Evolutionary conservation across 768 basidiomycete species (phyloP), one percentile per base, ranked within the genome.

Genomic region (Sarcomyxa edulis): DNA sequence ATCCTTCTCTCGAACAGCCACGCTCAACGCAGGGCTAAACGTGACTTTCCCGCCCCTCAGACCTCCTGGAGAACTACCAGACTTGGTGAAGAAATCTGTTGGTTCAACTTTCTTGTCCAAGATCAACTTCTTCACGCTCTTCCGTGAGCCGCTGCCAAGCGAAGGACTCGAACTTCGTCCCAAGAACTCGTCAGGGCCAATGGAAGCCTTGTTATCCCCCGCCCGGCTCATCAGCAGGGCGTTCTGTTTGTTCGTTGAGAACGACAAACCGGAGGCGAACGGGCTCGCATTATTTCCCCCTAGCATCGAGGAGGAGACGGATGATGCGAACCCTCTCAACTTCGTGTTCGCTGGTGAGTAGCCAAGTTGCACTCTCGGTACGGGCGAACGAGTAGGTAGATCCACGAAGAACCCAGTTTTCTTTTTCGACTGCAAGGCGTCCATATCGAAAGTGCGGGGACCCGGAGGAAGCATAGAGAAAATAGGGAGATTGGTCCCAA

Each of bases 91-190:
- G 36, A 90, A 51, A 45, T 90, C 84, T 18, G 74, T 63, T 19
- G 86, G 72, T 36, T 87, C 84, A 11, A 88, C 67, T 54, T 83
- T 90, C 61, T 87, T 92, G 53, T 92, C 86, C 45, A 96, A 56
- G 25, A 92, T 81, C 42, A 97, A 72, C 55, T 95, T 95, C 69
- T 97, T 97, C 42, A 95, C 89, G 54, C 90, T 95, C 42, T 84
- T 78, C 39, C 82, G 69, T 42, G 62, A 69, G 29, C 77, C 85
- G 49, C 74, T 83, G 5, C 86, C 85, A 34, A 88, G 58, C 4
- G 78, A 67, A 1, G 82, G 79, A 46, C 76, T 81, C 7, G 73
- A 63, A 39, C 74, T 76, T 20, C 72, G 72, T 30, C 68, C 72
- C 40, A 83, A 43, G 49, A 87, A 77, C 0, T 71, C 65, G 44